These are phyloP conservation scores for Phytophthora cajani DNA, from an alignment of 352 stramenopile genomes.

Conservation along the genomic window DNA sequence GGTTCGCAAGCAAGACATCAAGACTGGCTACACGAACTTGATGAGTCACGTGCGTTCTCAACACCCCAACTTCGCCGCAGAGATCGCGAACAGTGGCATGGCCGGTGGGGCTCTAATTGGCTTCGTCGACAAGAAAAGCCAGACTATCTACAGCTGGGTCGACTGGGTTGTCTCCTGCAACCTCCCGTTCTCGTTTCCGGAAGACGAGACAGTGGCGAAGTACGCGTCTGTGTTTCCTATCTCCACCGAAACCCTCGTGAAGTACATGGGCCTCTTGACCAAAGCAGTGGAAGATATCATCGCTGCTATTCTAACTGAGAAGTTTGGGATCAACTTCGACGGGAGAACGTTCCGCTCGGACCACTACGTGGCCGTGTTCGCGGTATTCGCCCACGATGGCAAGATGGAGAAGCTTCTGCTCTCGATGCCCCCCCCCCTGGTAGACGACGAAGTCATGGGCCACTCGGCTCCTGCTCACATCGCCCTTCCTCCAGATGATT, in stretches of 20 bases:
- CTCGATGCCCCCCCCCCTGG: not conserved
- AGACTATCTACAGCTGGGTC: slow-evolving; percentile 6
- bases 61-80: not conserved
- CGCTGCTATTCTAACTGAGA: not conserved
- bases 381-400: not conserved
- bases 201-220: not conserved
- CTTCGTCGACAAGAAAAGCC: slow-evolving; percentile 10
- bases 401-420: slow-evolving; percentile 10
- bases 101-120: not conserved
- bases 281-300: not conserved
- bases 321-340: slow-evolving; percentile 7
- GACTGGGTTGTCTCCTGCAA: slow-evolving; percentile 6
- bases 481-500: not conserved
- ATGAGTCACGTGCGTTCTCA: not conserved
- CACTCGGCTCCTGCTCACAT: not conserved
- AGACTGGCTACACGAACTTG: not conserved
- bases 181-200: not conserved
- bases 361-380: slow-evolving; percentile 2
- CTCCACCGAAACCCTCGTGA: slow-evolving; percentile 1
- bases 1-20: not conserved
- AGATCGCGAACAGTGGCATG: not conserved
- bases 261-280: not conserved
- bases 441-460: slow-evolving; percentile 5
- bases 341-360: slow-evolving; percentile 3
- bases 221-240: not conserved